These are phyloP conservation scores for Hemisphaericaspora xylofermentans DNA, from an alignment of 1,139 yeast genomes.

Conservation along the genomic window DNA sequence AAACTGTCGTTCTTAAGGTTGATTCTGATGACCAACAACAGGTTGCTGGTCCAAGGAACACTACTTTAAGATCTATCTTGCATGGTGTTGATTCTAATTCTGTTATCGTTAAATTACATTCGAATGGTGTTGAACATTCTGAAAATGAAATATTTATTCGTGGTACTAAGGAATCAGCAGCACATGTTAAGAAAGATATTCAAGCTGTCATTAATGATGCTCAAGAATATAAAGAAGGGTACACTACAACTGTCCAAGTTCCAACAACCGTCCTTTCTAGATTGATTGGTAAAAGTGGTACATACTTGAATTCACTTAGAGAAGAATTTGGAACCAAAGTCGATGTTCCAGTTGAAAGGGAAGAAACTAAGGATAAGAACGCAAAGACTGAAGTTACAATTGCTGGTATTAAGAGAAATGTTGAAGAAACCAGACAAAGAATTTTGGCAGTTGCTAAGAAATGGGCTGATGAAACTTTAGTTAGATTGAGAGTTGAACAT, in stretches of 20 bases:
- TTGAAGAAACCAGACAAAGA: conserved; percentile 66
- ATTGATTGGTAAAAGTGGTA: conserved; percentile 87
- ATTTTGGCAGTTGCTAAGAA: conserved; percentile 62
- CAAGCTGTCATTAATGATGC: conserved; percentile 60
- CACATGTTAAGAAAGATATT: conserved; percentile 52
- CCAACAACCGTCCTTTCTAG: conserved; percentile 72
- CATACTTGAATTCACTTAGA: conserved; percentile 63
- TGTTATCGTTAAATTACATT: conserved; percentile 41
- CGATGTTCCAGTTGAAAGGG: conserved; percentile 50
- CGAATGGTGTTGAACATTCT: conserved; percentile 39
- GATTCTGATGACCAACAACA: conserved; percentile 57
- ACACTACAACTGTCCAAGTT: conserved; percentile 53
- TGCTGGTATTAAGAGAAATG: conserved; percentile 78
- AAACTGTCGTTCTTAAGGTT: conserved; percentile 51
- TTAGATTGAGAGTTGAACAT: conserved; percentile 66
- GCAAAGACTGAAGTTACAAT: conserved; percentile 59
- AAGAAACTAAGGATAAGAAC: conserved; percentile 30
- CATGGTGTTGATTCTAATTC: conserved; percentile 37
- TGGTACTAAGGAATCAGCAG: conserved; percentile 62
- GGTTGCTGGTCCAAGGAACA: conserved; percentile 56
- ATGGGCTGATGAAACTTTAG: conserved; percentile 79
- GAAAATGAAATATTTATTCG: conserved; percentile 58
- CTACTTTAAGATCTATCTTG: conserved; percentile 55
- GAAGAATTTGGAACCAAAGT: conserved; percentile 80
- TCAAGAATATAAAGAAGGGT: conserved; percentile 61